phyloP scores from a whole-genome alignment of 805 yeast species.

The Zygosaccharomyces siamensis region DNA sequence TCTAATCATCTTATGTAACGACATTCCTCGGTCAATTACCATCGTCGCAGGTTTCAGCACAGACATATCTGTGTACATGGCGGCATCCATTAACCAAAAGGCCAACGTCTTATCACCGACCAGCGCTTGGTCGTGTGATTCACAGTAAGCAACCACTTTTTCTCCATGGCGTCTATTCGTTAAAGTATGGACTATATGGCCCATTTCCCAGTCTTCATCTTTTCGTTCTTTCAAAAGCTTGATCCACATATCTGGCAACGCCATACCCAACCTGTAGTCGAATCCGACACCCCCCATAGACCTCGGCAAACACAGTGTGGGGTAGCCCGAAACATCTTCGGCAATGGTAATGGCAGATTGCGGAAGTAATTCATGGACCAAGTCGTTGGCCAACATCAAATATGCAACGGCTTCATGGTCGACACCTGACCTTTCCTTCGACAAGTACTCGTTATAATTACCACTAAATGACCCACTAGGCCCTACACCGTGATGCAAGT shows the following conservation, averaged over 20 bases:
- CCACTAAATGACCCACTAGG: conserved; percentile 81
- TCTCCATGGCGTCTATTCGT: conserved; percentile 87
- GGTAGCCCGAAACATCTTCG: conserved; percentile 97
- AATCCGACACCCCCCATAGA: conserved; percentile 84
- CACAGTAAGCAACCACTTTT: conserved; percentile 86
- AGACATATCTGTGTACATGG: conserved; percentile 96
- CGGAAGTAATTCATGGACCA: conserved; percentile 53
- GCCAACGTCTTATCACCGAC: conserved; percentile 97
- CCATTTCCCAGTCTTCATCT: conserved; percentile 93
- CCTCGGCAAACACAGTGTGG: conserved; percentile 80
- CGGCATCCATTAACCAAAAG: conserved; percentile 97
- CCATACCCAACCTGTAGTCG: conserved; percentile 93
- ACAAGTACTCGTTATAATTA: conserved; percentile 85
- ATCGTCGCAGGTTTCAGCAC: conserved; percentile 66
- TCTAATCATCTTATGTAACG: conserved; percentile 88
- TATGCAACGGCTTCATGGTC: conserved; percentile 85
- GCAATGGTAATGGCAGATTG: conserved; percentile 72
- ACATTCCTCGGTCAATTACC: conserved; percentile 80
- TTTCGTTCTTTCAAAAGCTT: conserved; percentile 74
- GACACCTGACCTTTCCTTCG: conserved; percentile 58
- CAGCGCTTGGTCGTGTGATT: conserved; percentile 94
- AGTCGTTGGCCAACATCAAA: conserved; percentile 83
- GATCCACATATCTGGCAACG: conserved; percentile 99
- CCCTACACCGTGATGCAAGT: conserved; percentile 88
- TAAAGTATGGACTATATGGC: conserved; percentile 69